Conservation (phyloP, 805 yeast species). For the Candida adriatica region DNA sequence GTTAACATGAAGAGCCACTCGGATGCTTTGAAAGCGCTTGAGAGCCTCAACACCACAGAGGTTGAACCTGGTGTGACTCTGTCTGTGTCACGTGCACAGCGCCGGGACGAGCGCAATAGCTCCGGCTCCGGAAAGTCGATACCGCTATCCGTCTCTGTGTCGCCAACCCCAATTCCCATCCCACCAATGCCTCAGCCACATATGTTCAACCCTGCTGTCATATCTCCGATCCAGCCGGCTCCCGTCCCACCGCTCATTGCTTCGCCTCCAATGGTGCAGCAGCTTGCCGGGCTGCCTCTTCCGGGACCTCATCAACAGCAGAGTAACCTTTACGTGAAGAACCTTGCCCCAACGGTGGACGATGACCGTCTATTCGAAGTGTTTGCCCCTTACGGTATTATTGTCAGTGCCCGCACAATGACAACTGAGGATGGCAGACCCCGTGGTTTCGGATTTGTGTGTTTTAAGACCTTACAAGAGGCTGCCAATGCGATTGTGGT, state of each 20-base stretch:
- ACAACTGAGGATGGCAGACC: conserved; percentile 34
- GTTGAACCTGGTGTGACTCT: conserved; percentile 26
- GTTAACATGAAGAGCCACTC: conserved; percentile 41
- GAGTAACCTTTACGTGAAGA: conserved; percentile 63
- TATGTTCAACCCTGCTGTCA: background rate
- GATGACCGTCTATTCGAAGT: conserved; percentile 40
- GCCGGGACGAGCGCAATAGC: conserved; percentile 27
- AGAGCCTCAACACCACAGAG: conserved; percentile 38
- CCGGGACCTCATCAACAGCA: conserved; percentile 49
- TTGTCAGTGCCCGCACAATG: conserved; percentile 47
- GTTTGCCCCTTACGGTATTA: conserved; percentile 41
- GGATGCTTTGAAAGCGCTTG: conserved; percentile 40
- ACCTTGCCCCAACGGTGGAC: conserved; percentile 42
- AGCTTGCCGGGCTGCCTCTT: conserved; percentile 24
- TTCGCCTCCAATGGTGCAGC: conserved; percentile 4
- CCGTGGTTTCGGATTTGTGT: conserved; percentile 74
- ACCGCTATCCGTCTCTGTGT: background rate
- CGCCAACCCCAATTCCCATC: conserved; percentile 7
- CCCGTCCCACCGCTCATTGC: conserved; percentile 1
- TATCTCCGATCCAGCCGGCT: conserved; percentile 3
- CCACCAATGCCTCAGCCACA: conserved; percentile 4
- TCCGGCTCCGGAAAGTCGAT: background rate
- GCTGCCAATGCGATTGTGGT: conserved; percentile 62
- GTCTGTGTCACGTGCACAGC: conserved; percentile 40
- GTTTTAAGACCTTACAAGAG: conserved; percentile 51